These are phyloP conservation scores for Austroboletus novae-zelandiae DNA, from an alignment of 1,284 basidiomycete species.

Conservation along the genomic window DNA sequence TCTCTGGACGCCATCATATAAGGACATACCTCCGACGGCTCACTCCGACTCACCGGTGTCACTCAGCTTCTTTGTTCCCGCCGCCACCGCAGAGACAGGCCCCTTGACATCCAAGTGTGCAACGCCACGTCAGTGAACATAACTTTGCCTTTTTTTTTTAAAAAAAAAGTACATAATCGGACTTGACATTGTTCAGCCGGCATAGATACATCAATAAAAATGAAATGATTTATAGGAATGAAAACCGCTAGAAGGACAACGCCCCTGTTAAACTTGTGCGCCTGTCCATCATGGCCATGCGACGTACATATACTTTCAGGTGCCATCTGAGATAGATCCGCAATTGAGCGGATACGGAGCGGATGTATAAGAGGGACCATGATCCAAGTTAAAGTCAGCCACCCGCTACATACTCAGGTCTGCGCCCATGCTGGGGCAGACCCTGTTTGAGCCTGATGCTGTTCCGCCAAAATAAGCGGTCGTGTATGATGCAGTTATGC, in stretches of 20 bases:
- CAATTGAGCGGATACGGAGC: neutral
- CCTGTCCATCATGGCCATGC: neutral
- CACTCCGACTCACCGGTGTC: neutral
- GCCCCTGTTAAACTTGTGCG: too few species aligned
- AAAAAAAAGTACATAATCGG: too few species aligned
- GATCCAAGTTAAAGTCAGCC: too few species aligned
- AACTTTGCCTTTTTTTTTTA: neutral
- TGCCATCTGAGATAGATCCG: slow-evolving; percentile 2
- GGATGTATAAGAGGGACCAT: neutral
- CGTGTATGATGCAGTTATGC: too few species aligned
- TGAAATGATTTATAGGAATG: slow-evolving; percentile 5
- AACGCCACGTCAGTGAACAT: slow-evolving; percentile 10
- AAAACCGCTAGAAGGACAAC: neutral
- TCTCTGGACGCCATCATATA: neutral
- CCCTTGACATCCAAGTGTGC: slow-evolving; percentile 3
- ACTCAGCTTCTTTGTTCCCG: slow-evolving; percentile 24
- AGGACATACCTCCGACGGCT: neutral
- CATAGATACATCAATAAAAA: neutral
- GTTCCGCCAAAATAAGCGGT: too few species aligned
- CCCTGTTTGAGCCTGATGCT: too few species aligned
- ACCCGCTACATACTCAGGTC: too few species aligned
- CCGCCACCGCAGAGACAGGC: slow-evolving; percentile 23
- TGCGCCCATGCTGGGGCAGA: too few species aligned
- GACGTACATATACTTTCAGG: too few species aligned
- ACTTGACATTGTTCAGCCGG: neutral